A percentile compares a stretch with the other conserved stretches of the same genome.
phyloP scores from a whole-genome alignment of 2,329 filamentous ascomycete species.

The Aspergillus tamarii region DNA sequence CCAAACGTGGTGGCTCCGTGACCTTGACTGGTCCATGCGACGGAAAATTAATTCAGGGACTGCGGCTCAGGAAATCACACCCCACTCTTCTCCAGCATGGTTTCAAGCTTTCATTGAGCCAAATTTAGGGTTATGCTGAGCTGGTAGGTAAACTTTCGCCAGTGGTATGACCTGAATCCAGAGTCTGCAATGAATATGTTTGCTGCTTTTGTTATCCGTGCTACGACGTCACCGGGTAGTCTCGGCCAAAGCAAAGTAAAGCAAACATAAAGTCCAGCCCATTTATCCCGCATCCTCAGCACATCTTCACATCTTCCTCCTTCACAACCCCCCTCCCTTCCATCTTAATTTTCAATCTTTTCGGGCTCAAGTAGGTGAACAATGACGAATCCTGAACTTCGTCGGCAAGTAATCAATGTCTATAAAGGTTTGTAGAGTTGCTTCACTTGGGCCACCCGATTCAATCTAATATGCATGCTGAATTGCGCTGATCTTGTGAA shows the following conservation, averaged over 20 bases:
- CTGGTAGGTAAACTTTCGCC: background rate
- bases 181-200: background rate
- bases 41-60: background rate
- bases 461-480: slow-evolving; percentile 1
- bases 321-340: slow-evolving; percentile 1
- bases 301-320: slow-evolving; percentile 2
- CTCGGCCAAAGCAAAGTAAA: background rate
- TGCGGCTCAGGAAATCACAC: background rate
- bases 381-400: slow-evolving; percentile 61
- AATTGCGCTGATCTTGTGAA: background rate
- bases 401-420: slow-evolving; percentile 77
- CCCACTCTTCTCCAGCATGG: background rate
- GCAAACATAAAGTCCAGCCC: background rate
- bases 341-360: background rate
- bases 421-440: slow-evolving; percentile 72
- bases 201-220: background rate
- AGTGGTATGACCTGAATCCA: background rate
- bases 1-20: background rate
- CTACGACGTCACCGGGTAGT: background rate
- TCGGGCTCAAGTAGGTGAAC: slow-evolving; percentile 13
- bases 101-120: background rate
- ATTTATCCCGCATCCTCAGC: background rate
- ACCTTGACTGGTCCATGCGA: background rate
- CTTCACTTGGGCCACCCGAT: background rate
- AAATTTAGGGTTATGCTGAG: background rate